A percentile compares a stretch with the other conserved stretches of the same genome.
phyloP scores from a whole-genome alignment of 768 basidiomycete genomes.

The Lanmaoa pseudosensibilis region DNA sequence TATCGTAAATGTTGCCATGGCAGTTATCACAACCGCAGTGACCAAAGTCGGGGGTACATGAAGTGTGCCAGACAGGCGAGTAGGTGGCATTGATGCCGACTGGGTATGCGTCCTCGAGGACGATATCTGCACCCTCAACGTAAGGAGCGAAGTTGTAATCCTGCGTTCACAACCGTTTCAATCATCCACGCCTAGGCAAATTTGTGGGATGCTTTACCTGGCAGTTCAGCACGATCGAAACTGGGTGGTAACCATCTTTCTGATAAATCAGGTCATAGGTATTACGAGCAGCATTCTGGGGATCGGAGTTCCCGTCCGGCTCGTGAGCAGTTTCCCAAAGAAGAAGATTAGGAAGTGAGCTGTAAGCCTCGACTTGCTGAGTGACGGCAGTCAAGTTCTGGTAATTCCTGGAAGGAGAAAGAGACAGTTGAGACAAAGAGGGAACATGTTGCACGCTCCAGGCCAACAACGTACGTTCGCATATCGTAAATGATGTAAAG shows the following conservation, averaged over 20 bases:
- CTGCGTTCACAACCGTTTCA: conserved; percentile 23
- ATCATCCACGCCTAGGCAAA: not conserved
- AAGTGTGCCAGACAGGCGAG: conserved; percentile 58
- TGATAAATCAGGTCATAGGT: conserved; percentile 49
- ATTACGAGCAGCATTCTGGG: conserved; percentile 52
- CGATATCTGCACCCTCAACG: conserved; percentile 63
- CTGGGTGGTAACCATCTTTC: conserved; percentile 58
- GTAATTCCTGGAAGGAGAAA: conserved; percentile 45
- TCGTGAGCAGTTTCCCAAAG: conserved; percentile 75
- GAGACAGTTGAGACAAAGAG: not conserved
- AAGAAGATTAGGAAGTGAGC: conserved; percentile 64
- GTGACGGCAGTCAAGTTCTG: conserved; percentile 60
- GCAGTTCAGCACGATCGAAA: conserved; percentile 56
- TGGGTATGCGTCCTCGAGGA: conserved; percentile 48
- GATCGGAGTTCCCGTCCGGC: conserved; percentile 67
- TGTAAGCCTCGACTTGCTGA: conserved; percentile 63
- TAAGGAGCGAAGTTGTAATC: conserved; percentile 64
- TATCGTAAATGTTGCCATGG: conserved; percentile 60
- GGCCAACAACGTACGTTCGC: conserved; percentile 44
- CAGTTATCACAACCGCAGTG: conserved; percentile 77
- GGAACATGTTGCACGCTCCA: not conserved
- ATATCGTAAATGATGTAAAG: conserved; percentile 80
- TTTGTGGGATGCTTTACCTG: conserved; percentile 13
- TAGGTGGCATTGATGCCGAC: conserved; percentile 60
- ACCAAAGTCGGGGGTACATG: conserved; percentile 64